Evolutionary conservation across 139 green algal genomes (phyloP), one percentile per base, ranked within the genome.

Genomic region (Chlamydomonas incerta): DNA sequence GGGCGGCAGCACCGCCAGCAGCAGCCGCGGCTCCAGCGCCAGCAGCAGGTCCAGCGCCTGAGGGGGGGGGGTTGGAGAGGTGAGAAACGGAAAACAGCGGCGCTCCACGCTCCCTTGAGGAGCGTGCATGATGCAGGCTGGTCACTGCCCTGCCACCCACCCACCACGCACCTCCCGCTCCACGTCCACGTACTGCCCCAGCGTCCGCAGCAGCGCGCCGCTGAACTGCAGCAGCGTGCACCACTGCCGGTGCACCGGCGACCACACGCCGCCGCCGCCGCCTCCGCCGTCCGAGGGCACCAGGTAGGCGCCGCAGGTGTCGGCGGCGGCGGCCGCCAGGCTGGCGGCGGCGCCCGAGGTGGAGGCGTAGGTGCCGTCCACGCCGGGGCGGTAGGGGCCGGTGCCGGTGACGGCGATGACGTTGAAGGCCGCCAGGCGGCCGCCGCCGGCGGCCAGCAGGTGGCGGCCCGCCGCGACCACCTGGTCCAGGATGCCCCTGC

Each of bases 1-100:
- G 3, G 88, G 88, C 20, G 88, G 88, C 68, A 90, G 41, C 69
- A 80, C 68, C 37, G 75, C 41, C 52, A 92, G 74, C 81, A 92
- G 72, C 74, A 92, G 80, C 21, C 88, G 85, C 34, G 88, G 81
- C 88, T 92, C 88, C 46, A 69, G 21, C 24, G 70, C 74, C 31
- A 72, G 52, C 29, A 92, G 74, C 50, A 92, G 63, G 74, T 90
- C 88, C 21, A 90, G 71, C 0, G 72, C 86, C 62, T 86, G 47
- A 26, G n/a, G 47, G 47, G 28, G 1, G 71, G 35, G 13, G 34
- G 9, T 21, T 26, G 57, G 57, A 24, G 57, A 29, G 57, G 57
- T 63, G 57, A 63, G 57, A 63, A 76, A 26, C 13, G 34, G 14
- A 57, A 50, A 50, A 50, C 41, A 50, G 41, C 41, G 41, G n/a